Evolutionary conservation across 805 yeast species (phyloP).

Genomic region (Komagataella pastoris): DNA sequence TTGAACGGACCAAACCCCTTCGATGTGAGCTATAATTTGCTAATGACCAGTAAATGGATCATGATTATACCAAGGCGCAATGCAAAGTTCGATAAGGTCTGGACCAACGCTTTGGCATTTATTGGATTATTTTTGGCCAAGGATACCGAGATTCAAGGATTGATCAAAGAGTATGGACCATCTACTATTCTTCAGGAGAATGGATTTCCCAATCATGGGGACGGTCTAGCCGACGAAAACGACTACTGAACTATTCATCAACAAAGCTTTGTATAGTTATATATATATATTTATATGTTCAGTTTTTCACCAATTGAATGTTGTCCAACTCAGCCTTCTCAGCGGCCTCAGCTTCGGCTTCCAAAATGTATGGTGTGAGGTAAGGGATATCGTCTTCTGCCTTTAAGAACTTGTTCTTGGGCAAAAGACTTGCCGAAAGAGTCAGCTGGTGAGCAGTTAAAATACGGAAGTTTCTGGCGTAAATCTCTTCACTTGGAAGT

Average conservation of each 20-base stretch:
- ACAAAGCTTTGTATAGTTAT: not conserved
- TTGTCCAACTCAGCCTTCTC: constrained; percentile 88
- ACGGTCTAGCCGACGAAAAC: constrained; percentile 45
- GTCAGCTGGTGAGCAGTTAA: constrained; percentile 86
- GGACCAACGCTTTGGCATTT: constrained; percentile 72
- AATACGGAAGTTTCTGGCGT: constrained; percentile 87
- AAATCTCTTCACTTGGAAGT: constrained; percentile 71
- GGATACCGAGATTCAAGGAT: constrained; percentile 36
- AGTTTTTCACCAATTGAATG: constrained; percentile 26
- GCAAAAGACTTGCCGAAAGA: constrained; percentile 73
- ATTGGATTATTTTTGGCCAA: constrained; percentile 73
- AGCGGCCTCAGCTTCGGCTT: constrained; percentile 83
- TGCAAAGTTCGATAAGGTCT: constrained; percentile 39
- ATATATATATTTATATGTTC: not conserved
- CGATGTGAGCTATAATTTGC: constrained; percentile 60
- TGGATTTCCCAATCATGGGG: constrained; percentile 55
- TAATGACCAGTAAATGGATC: constrained; percentile 75
- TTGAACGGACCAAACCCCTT: constrained; percentile 16
- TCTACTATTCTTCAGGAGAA: constrained; percentile 42
- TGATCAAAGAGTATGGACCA: constrained; percentile 34
- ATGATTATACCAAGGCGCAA: constrained; percentile 72
- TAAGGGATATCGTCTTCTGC: constrained; percentile 75
- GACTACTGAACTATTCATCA: constrained; percentile 28
- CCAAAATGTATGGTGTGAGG: constrained; percentile 79
- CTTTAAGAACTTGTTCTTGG: constrained; percentile 63